Base-by-base conservation (phyloP, 2,329 filamentous ascomycete genomes). In the Fusarium tanahbumbuense region DNA sequence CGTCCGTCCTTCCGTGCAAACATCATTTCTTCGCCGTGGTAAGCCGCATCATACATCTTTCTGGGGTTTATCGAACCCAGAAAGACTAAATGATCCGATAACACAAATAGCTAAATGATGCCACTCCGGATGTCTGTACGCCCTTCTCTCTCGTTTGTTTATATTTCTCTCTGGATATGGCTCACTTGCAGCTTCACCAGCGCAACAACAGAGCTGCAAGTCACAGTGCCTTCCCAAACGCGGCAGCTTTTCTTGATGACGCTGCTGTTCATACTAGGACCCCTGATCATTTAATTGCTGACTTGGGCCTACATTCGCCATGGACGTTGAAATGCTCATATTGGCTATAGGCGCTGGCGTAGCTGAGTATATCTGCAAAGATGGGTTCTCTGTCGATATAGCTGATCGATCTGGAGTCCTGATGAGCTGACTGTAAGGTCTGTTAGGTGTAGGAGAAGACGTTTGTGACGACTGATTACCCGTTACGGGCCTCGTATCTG, bases 201-300 rank as follows among this genome's bases (percentile, higher is more conserved):
- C 28, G 6, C 28, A 28, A 28, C 28, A 28, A 13, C 28, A 28
- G 28, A 13, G 62, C 70, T 20, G 72, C 67, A 23, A 76, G 67
- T 30, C 71, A 71, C n/a, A 68, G 64, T 18, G 67, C 59, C 23
- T 67, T 70, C 37, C 64, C 53, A 32, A 75, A 73, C 20, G 67
- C 67, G n/a, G 60, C 54, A 13, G 53, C 37, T 30, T 42, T 27
- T 42, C 27, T 44, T 23, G 13, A 49, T 50, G 27, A 70, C 58
- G 40, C 53, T 28, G 28, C 76, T 75, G 37, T 76, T 72, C 60
- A 77, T 73, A 37, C 73, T 62, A 76, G 56, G 16, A 76, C 48
- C 56, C 72, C 37, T 73, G 71, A 27, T 71, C 68, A 7, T 48
- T 28, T 44, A 73, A 77, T 34, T 56, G 53, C 7, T 67, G 67